Conservation (phyloP, 2,329 filamentous ascomycete genomes). For the Elsinoe necatrix region DNA sequence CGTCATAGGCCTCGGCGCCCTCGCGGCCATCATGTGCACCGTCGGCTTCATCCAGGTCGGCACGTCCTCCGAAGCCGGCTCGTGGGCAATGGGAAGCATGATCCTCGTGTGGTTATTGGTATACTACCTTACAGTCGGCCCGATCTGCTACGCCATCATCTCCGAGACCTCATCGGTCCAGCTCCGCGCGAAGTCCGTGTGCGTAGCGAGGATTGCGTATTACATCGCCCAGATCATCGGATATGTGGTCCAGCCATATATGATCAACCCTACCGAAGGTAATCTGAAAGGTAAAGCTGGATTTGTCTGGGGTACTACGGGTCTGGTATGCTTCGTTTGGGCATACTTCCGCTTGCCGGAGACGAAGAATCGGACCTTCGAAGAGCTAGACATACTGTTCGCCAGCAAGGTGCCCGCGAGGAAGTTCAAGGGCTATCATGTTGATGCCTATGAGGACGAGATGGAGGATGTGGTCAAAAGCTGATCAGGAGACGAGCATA, state of each 20-base stretch:
- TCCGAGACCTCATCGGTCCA: constrained; percentile 33
- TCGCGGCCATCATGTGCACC: constrained; percentile 30
- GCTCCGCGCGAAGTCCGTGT: constrained; percentile 33
- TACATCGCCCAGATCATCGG: constrained; percentile 34
- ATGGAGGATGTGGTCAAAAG: not conserved
- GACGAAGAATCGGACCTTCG: constrained; percentile 35
- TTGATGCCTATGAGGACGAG: not conserved
- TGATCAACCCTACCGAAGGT: constrained; percentile 34
- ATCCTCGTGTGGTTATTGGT: constrained; percentile 30
- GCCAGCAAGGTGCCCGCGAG: constrained; percentile 10
- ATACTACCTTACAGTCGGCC: constrained; percentile 33
- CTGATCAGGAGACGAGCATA: no score
- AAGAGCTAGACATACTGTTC: constrained; percentile 39
- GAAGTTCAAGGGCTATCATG: not conserved
- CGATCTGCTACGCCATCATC: constrained; percentile 33
- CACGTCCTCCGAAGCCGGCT: constrained; percentile 25
- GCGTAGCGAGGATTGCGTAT: constrained; percentile 34
- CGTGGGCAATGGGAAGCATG: constrained; percentile 36
- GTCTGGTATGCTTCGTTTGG: constrained; percentile 29
- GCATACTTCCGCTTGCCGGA: constrained; percentile 34
- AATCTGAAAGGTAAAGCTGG: constrained; percentile 35
- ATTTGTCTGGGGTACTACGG: constrained; percentile 33
- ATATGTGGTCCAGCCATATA: constrained; percentile 35
- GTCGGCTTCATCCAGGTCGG: constrained; percentile 35
- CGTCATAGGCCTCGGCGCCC: constrained; percentile 29